Base-by-base conservation (phyloP, 2,329 filamentous ascomycete species). In the Trichoderma sp. region DNA sequence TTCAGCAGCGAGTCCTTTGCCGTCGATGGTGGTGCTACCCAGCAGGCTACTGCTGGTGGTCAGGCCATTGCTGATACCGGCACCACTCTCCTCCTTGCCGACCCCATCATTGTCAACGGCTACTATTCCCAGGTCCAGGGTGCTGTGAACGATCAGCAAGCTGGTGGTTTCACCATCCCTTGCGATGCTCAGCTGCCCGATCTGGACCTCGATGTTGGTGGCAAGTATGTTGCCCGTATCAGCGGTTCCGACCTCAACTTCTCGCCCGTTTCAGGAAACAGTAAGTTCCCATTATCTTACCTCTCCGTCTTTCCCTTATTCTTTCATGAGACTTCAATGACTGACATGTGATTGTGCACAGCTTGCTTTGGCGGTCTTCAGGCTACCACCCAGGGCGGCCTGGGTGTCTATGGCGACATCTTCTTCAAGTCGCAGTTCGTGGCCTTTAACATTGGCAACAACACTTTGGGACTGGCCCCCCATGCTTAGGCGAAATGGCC, bases 331-430 rank as follows among this genome's bases (percentile, higher is more conserved):
- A n/a, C 6, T 12, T 28, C 11, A 0, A 56, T 32, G 30, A 32
- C 62, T 72, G 4, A 71, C 61, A 58, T 62, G 6, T 12, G 6
- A 9, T 57, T 32, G 21, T 53, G 5, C 69, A 86, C 71, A 87
- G 85, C 83, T 70, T 93, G 91, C 83, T 92, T 91, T 75, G 91
- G 90, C 73, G 91, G 90, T 75, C 81, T 93, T 21, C 91, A 93
- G 82, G 84, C 86, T 36, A 88, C 87, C 61, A 83, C 85, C 11
- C 28, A 51, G 1, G 74, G 74, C 15, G 81, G 82, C 32, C 79
- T 91, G 47, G 88, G 90, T 80, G 90, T 93, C 78, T 89, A 87
- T 76, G 88, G 88, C 21, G 87, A 89, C 76, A 85, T 89, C 76
- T 86, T 90, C 78, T 89, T 90, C 82, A 89, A 89, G 82, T 87